Evolutionary conservation across 2,329 filamentous ascomycete genomes (phyloP).

Genomic region (Nemania sp.): DNA sequence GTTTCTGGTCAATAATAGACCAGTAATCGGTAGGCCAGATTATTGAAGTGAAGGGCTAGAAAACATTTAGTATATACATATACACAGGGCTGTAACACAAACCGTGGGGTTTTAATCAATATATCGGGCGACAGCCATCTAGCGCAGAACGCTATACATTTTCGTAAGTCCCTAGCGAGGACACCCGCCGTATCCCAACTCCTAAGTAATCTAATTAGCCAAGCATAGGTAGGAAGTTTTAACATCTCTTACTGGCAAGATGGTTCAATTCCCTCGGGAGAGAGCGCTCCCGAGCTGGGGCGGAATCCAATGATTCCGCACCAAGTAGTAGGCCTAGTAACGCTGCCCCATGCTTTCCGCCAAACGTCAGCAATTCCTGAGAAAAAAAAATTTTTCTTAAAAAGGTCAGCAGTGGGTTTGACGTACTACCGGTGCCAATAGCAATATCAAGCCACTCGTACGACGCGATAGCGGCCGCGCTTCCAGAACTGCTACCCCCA

Average conservation of each 20-base stretch:
- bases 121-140: neutral
- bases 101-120: neutral
- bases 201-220: neutral
- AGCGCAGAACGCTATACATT: neutral
- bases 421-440: neutral
- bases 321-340: neutral
- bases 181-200: slow-evolving; percentile 1
- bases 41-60: slow-evolving; percentile 1
- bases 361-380: neutral
- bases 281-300: neutral
- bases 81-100: neutral
- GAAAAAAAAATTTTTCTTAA: neutral
- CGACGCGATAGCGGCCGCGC: neutral
- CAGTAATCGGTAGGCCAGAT: slow-evolving; percentile 9
- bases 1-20: neutral
- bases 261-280: slow-evolving; percentile 1
- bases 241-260: slow-evolving; percentile 1
- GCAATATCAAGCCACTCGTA: slow-evolving; percentile 5
- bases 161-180: neutral
- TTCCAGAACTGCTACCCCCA: neutral
- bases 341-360: neutral
- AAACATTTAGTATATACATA: neutral
- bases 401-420: neutral
- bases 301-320: slow-evolving; percentile 4
- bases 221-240: neutral